Percentiles rank a stretch among this genome's conserved stretches.
phyloP scores from a whole-genome alignment of 768 basidiomycete genomes.

The Hygrophoropsis aurantiaca region DNA sequence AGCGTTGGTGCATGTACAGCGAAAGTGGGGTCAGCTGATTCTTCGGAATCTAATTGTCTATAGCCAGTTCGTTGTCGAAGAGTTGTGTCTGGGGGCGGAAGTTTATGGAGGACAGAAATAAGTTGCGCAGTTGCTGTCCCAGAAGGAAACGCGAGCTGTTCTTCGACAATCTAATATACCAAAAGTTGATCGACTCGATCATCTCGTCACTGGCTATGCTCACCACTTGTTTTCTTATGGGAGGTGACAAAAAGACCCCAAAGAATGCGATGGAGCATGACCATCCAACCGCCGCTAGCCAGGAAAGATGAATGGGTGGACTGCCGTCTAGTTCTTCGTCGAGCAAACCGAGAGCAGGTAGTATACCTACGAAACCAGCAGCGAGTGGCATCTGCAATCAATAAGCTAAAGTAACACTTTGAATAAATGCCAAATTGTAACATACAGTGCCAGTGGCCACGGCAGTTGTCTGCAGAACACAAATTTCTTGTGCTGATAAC shows the following conservation, averaged over 20 bases:
- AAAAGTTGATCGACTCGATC: slow-evolving; percentile 4
- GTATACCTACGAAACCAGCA: slow-evolving; percentile 87
- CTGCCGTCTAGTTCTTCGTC: slow-evolving; percentile 72
- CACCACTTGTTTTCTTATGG: slow-evolving; percentile 92
- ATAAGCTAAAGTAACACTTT: not conserved
- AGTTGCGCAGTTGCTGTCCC: slow-evolving; percentile 96
- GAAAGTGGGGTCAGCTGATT: slow-evolving; percentile 18
- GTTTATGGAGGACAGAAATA: slow-evolving; percentile 83
- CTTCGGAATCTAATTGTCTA: slow-evolving; percentile 35
- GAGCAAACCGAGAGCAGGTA: slow-evolving; percentile 87
- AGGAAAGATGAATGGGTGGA: slow-evolving; percentile 72
- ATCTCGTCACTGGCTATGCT: slow-evolving; percentile 23
- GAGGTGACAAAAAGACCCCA: slow-evolving; percentile 97
- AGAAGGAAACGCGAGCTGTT: slow-evolving; percentile 91
- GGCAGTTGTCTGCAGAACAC: slow-evolving; percentile 93
- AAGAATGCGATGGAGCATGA: slow-evolving; percentile 92
- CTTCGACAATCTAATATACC: slow-evolving; percentile 75
- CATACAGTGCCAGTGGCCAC: slow-evolving; percentile 81
- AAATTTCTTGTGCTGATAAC: slow-evolving; percentile 88
- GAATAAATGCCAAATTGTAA: not conserved
- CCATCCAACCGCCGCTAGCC: slow-evolving; percentile 78
- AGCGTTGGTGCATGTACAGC: slow-evolving; percentile 5
- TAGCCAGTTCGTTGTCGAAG: slow-evolving; percentile 62
- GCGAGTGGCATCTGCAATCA: slow-evolving; percentile 71
- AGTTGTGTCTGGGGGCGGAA: slow-evolving; percentile 64